Evolutionary conservation across 441 rosid species (phyloP).

Genomic region (Pelargonium cotyledonis): DNA sequence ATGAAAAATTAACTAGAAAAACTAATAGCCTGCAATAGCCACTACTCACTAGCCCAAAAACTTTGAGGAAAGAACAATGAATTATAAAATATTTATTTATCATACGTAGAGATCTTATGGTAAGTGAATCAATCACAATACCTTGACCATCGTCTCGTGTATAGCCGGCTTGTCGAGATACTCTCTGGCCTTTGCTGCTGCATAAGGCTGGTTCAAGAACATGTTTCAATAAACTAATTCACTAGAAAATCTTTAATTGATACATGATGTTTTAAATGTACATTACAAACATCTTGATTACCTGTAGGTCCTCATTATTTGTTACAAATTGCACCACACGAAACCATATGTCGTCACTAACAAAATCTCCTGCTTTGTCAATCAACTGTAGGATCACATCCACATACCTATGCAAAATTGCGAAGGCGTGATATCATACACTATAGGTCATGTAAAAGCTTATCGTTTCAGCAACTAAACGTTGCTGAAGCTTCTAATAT

Average conservation of each 20-base stretch:
- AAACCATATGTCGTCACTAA: conserved; percentile 99
- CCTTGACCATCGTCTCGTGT: conserved; percentile 99
- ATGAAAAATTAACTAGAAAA: too few relatives aligned
- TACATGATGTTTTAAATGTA: conserved; percentile 14
- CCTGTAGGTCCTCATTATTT: conserved; percentile 98
- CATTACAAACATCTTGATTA: conserved; percentile 27
- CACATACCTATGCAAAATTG: conserved; percentile 64
- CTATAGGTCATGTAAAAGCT: not conserved
- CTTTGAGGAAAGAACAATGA: too few relatives aligned
- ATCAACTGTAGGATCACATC: conserved; percentile 98
- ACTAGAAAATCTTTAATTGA: conserved; percentile 16
- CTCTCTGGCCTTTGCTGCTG: conserved; percentile 89
- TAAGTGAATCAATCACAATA: conserved; percentile 24
- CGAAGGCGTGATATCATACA: conserved; percentile 11
- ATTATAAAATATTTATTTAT: too few relatives aligned
- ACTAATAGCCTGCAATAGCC: too few relatives aligned
- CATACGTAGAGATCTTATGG: not conserved
- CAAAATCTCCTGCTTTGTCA: conserved; percentile 99
- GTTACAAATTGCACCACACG: conserved; percentile 99
- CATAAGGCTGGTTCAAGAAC: conserved; percentile 66
- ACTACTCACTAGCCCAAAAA: too few relatives aligned
- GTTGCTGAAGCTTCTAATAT: not conserved
- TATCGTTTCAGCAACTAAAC: not conserved
- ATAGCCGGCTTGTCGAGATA: conserved; percentile 88
- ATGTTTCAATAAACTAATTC: conserved; percentile 24